Evolutionary conservation across 108 stramenopile genomes (phyloP), one percentile per base, ranked within the genome.

Genomic region (Heterococcus sp.): DNA sequence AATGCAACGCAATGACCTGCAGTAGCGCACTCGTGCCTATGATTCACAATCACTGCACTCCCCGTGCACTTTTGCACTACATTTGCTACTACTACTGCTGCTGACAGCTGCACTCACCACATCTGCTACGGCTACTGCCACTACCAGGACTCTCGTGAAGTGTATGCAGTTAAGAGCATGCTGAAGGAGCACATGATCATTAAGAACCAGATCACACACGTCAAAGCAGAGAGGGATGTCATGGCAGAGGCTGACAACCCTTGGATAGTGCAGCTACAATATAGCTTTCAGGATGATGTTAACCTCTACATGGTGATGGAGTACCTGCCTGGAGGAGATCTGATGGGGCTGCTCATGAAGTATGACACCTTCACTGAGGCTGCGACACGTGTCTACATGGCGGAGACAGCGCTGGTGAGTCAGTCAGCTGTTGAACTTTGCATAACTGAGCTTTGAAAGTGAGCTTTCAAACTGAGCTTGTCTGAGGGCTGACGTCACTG

Each of bases 101-200:
- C n/a, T n/a, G n/a, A n/a, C n/a, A n/a, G n/a, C n/a, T n/a, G n/a
- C n/a, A n/a, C n/a, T n/a, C n/a, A n/a, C n/a, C n/a, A n/a, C n/a
- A n/a, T n/a, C n/a, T n/a, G n/a, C n/a, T n/a, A n/a, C n/a, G n/a
- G n/a, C n/a, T n/a, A n/a, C n/a, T n/a, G n/a, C n/a, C n/a, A n/a
- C n/a, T n/a, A n/a, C n/a, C 37, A 29, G 11, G 27, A 72, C 72
- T 14, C 46, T 14, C 46, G 46, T 21, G 70, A 94, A 78, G 91
- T 99, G 27, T 98, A 91, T 76, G 99, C 99, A 0, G 84, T 99
- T 63, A 99, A 99, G 85, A 92, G 90, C 72, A 99, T 99, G 99
- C 95, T 98, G 83, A 99, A 99, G 88, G 95, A 97, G 79, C 94
- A 95, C 92, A 98, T 98, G 97, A 94, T 99, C 36, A 38, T 96